Conservation (phyloP, 495 filamentous ascomycete genomes). For the Podospora comata region DNA sequence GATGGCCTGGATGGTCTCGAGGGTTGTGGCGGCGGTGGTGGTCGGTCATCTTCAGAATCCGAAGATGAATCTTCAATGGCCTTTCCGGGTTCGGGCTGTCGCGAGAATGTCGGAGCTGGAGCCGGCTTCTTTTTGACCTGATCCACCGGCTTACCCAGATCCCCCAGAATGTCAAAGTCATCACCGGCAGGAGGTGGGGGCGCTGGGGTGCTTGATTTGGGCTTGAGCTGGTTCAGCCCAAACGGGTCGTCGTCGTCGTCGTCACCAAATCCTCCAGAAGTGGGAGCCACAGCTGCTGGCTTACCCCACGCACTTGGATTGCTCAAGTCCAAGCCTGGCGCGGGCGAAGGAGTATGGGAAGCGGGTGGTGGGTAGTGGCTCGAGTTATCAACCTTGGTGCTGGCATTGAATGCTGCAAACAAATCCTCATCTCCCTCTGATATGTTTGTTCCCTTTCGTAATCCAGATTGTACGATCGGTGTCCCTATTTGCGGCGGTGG, state of each 20-base stretch:
- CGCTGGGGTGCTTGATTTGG: conserved; percentile 36
- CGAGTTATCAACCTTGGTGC: conserved; percentile 58
- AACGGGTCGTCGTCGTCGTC: conserved; percentile 85
- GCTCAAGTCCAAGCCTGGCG: conserved; percentile 33
- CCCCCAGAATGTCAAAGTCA: conserved; percentile 86
- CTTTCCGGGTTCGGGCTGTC: conserved; percentile 43
- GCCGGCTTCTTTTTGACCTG: conserved; percentile 54
- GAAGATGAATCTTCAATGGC: conserved; percentile 45
- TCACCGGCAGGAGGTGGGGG: conserved; percentile 58
- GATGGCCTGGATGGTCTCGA: conserved; percentile 27
- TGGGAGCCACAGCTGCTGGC: conserved; percentile 17
- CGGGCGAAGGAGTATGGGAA: conserved; percentile 25
- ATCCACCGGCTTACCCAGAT: conserved; percentile 82
- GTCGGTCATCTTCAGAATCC: conserved; percentile 37
- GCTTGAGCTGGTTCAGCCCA: conserved; percentile 66
- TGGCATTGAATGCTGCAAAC: conserved; percentile 59
- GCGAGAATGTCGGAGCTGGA: conserved; percentile 36
- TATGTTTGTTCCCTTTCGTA: conserved; percentile 27
- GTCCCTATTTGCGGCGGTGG: conserved; percentile 21
- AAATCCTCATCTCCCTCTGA: conserved; percentile 52
- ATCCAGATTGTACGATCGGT: neutral
- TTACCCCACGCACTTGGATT: conserved; percentile 40
- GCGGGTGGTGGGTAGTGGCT: conserved; percentile 57
- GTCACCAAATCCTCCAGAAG: conserved; percentile 28
- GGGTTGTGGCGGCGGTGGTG: conserved; percentile 25